phyloP scores from a whole-genome alignment of 1,284 basidiomycete genomes.

The Lignosus rhinocerotis region DNA sequence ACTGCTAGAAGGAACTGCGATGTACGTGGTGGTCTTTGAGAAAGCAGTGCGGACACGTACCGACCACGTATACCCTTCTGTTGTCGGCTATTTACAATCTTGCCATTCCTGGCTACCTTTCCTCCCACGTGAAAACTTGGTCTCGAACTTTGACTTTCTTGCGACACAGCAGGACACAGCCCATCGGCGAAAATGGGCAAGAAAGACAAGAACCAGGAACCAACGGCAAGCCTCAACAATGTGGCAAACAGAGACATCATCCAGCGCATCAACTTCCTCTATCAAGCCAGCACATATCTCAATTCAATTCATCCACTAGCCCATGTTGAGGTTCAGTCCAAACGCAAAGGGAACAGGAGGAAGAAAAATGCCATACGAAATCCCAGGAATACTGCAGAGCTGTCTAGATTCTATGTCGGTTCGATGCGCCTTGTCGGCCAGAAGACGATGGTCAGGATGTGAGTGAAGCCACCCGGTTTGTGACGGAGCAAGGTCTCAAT shows the following conservation, averaged over 20 bases:
- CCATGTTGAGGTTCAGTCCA: neutral
- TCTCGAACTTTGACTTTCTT: neutral
- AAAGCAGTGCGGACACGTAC: slow-evolving; percentile 28
- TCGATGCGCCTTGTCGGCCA: slow-evolving; percentile 71
- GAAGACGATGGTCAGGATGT: slow-evolving; percentile 78
- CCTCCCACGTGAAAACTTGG: neutral
- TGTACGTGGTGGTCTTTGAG: slow-evolving; percentile 36
- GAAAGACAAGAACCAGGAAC: slow-evolving; percentile 57
- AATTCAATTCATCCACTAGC: slow-evolving; percentile 37
- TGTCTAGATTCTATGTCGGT: slow-evolving; percentile 62
- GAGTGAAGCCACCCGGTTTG: slow-evolving; percentile 20
- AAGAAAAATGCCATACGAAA: slow-evolving; percentile 31
- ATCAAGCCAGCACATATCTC: slow-evolving; percentile 75
- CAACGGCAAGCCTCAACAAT: slow-evolving; percentile 47
- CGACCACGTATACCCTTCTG: slow-evolving; percentile 28
- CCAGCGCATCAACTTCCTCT: slow-evolving; percentile 81
- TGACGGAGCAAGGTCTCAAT: neutral
- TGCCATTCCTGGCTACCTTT: slow-evolving; percentile 9
- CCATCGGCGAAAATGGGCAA: slow-evolving; percentile 51
- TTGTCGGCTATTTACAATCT: slow-evolving; percentile 27
- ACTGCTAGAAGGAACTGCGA: slow-evolving; percentile 29
- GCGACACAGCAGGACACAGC: neutral
- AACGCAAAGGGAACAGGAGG: slow-evolving; percentile 4
- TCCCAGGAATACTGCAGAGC: slow-evolving; percentile 43
- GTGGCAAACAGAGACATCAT: slow-evolving; percentile 71